These are phyloP conservation scores for Arctium minus DNA, from an alignment of 129 eudicot genomes.

Conservation along the genomic window DNA sequence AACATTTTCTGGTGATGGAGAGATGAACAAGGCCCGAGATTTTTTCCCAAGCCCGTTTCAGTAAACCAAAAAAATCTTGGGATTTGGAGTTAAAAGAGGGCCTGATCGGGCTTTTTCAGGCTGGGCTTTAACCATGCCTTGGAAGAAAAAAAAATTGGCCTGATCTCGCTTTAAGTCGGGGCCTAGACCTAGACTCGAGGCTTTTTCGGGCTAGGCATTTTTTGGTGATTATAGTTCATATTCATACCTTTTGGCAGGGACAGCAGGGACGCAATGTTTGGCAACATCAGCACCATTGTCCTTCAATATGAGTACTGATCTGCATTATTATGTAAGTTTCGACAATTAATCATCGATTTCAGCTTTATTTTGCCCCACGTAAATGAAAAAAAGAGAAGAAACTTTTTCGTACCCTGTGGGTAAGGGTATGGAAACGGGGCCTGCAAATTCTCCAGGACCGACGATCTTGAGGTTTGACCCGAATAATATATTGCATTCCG, in stretches of 20 bases:
- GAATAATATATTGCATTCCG: constrained; percentile 63
- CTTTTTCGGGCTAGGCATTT: too few relatives aligned
- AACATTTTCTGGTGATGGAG: neutral
- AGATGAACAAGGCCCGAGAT: neutral
- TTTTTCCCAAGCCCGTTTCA: neutral
- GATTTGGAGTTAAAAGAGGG: neutral
- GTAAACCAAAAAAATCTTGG: neutral
- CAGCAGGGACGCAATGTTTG: constrained; percentile 72
- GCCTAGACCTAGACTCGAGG: too few relatives aligned
- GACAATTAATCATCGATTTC: constrained; percentile 1
- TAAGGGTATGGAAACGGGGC: constrained; percentile 57
- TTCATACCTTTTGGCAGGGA: constrained; percentile 57
- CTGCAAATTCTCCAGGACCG: constrained; percentile 67
- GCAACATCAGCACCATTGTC: constrained; percentile 81
- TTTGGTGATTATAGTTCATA: neutral
- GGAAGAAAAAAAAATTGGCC: neutral
- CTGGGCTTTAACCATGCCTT: neutral
- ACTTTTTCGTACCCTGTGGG: constrained; percentile 49
- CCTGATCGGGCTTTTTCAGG: neutral
- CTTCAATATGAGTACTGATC: constrained; percentile 67
- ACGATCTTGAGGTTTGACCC: constrained; percentile 50
- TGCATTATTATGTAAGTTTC: constrained; percentile 23
- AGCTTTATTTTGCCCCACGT: neutral
- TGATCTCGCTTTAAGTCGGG: neutral
- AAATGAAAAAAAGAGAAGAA: neutral